A percentile compares a stretch with the other conserved stretches of the same genome.
Conservation (phyloP, 352 stramenopile genomes). For the Peronospora belbahrii region DNA sequence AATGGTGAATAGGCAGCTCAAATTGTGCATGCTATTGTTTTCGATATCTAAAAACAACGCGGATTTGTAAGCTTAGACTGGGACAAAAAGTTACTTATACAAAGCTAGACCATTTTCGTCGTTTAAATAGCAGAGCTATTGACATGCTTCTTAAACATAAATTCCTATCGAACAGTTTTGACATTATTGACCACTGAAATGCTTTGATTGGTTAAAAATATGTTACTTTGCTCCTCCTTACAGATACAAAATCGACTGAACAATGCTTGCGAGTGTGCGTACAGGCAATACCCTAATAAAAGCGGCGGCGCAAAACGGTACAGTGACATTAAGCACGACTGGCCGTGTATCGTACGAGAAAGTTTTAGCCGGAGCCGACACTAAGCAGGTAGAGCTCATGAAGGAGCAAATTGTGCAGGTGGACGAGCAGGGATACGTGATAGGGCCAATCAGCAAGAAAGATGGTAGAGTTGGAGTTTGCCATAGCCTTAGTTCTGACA, state of each 20-base stretch:
- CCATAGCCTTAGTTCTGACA: neutral
- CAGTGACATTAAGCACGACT: constrained; percentile 9
- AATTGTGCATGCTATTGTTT: no score
- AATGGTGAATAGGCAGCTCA: constrained; percentile 16
- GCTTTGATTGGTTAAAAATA: constrained; percentile 22
- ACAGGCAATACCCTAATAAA: constrained; percentile 3
- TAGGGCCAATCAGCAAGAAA: constrained; percentile 85
- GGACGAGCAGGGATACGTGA: constrained; percentile 69
- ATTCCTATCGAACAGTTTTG: constrained; percentile 21
- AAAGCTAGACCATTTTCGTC: constrained; percentile 17
- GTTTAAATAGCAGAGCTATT: constrained; percentile 7
- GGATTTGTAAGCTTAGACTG: constrained; percentile 11
- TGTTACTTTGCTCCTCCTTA: neutral
- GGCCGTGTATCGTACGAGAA: constrained; percentile 48
- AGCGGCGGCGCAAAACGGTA: constrained; percentile 7
- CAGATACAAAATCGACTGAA: neutral
- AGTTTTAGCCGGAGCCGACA: constrained; percentile 58
- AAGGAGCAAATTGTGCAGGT: constrained; percentile 88
- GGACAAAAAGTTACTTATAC: constrained; percentile 17
- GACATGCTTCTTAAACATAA: constrained; percentile 2
- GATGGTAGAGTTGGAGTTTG: constrained; percentile 31
- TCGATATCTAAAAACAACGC: no score
- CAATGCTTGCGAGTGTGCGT: constrained; percentile 19
- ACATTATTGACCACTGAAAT: no score
- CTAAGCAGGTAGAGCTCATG: constrained; percentile 84